phyloP scores from a whole-genome alignment of 2,329 filamentous ascomycete species.

The Byssoonygena ceratinophila region DNA sequence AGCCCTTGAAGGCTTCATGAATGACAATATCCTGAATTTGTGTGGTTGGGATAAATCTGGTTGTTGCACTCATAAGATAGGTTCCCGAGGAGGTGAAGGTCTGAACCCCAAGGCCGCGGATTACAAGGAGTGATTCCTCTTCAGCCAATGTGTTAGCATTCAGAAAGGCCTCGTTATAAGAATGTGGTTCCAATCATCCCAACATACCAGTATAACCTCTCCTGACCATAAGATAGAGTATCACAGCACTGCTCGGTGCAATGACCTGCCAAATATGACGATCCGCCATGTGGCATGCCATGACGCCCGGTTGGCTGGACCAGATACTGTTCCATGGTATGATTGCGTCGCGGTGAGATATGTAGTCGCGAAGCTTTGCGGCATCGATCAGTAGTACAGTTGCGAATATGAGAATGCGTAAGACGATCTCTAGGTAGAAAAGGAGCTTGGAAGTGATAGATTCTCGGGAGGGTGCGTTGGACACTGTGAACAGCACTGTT shows the following conservation, averaged over 20 bases:
- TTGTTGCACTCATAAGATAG: conserved; percentile 53
- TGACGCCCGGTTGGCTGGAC: conserved; percentile 26
- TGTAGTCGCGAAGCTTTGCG: conserved; percentile 25
- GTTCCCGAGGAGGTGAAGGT: conserved; percentile 61
- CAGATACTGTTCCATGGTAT: conserved; percentile 27
- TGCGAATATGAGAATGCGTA: conserved; percentile 37
- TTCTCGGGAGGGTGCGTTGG: conserved; percentile 53
- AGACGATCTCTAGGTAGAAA: conserved; percentile 36
- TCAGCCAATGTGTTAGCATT: conserved; percentile 41
- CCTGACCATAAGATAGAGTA: conserved; percentile 38
- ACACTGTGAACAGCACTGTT: conserved; percentile 86
- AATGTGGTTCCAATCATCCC: conserved; percentile 15
- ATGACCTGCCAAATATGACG: conserved; percentile 36
- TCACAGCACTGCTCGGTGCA: conserved; percentile 28
- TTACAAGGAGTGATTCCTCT: conserved; percentile 77
- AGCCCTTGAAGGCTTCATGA: conserved; percentile 87
- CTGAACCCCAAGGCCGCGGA: conserved; percentile 83
- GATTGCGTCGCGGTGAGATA: conserved; percentile 23
- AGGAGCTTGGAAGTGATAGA: conserved; percentile 39
- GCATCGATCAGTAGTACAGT: conserved; percentile 31
- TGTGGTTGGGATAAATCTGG: conserved; percentile 78
- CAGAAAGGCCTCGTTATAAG: conserved; percentile 37
- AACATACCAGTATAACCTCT: conserved; percentile 43
- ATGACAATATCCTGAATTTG: conserved; percentile 89
- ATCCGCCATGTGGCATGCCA: conserved; percentile 30